phyloP scores from a whole-genome alignment of 768 basidiomycete species.

The Suillus luteus region DNA sequence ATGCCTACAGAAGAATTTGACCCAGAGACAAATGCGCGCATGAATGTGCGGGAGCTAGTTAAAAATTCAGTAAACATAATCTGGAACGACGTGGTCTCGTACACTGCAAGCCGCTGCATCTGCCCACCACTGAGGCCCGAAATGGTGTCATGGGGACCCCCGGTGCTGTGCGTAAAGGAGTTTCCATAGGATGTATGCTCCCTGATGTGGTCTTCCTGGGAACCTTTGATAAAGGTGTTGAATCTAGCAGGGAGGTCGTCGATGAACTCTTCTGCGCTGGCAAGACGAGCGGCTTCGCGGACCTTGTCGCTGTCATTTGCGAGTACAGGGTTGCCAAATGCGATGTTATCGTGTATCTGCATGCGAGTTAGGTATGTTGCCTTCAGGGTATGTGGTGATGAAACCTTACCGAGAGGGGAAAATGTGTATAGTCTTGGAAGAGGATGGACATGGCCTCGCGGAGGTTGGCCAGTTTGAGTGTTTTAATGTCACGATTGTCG shows the following conservation, averaged over 20 bases:
- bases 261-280: slow-evolving; percentile 69
- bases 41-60: slow-evolving; percentile 63
- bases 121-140: slow-evolving; percentile 51
- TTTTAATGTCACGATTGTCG: too few species aligned
- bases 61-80: background rate
- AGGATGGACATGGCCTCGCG: too few species aligned
- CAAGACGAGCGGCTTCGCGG: slow-evolving; percentile 64
- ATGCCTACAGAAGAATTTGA: slow-evolving; percentile 51
- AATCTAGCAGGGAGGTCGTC: slow-evolving; percentile 64
- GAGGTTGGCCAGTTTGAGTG: too few species aligned
- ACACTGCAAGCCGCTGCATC: slow-evolving; percentile 55
- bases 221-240: slow-evolving; percentile 73
- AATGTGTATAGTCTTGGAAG: too few species aligned
- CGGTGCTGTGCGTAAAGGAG: slow-evolving; percentile 38
- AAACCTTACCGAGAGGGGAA: slow-evolving; percentile 23
- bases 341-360: slow-evolving; percentile 79
- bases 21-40: slow-evolving; percentile 56
- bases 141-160: slow-evolving; percentile 41
- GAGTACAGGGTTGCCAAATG: slow-evolving; percentile 64
- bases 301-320: slow-evolving; percentile 57
- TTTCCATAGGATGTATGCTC: slow-evolving; percentile 62
- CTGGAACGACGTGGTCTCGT: slow-evolving; percentile 2
- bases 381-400: background rate
- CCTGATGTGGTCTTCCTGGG: slow-evolving; percentile 61
- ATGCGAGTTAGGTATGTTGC: background rate